Base-by-base conservation (phyloP, 805 yeast species). In the Nakazawaea laoshanensis region DNA sequence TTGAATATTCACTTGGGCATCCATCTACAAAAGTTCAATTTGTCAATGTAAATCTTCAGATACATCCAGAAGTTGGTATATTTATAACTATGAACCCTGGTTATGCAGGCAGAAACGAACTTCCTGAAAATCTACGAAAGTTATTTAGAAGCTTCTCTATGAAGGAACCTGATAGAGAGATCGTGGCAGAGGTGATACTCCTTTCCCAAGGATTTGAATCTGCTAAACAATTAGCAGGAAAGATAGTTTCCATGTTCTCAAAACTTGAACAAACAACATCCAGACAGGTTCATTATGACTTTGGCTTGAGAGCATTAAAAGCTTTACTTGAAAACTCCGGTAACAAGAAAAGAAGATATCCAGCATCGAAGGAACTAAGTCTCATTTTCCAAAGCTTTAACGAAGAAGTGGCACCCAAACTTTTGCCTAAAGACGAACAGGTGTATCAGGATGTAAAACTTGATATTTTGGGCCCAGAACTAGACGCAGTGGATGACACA, bases 61-160 rank as follows among this genome's bases (percentile, higher is more conserved):
- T 79, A 2, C 46, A 66, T 31, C 49, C 55, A 3, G 65, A 67
- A 18, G 65, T 83, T 0, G 95, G 94, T 1, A 59, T 89, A 0
- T 88, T 88, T 50, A 75, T 89, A 2, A 89, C 97, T 0, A 80
- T 87, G 82, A 89, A 89, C 48, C 96, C 96, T 1, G 78, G 69
- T 1, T 89, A 89, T 47, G 74, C 74, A 9, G 97, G 96, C 0
- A 71, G 97, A 50, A 70, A 84, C 3, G 66, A 65, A 16, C 57
- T 89, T 9, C 97, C 97, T 0, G 95, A 88, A 36, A 89, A 88
- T 48, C 59, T 89, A 55, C 81, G 80, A 48, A 80, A 74, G 46
- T 66, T 79, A 21, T 89, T 88, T 54, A 61, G 94, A 36, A 72
- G 78, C 9, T 77, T 85, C 45, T 70, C 87, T 0, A 76, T 89